Evolutionary conservation across 139 green algal genomes (phyloP), one percentile per base, ranked within the genome.

Genomic region (Astrephomene gubernaculifera): DNA sequence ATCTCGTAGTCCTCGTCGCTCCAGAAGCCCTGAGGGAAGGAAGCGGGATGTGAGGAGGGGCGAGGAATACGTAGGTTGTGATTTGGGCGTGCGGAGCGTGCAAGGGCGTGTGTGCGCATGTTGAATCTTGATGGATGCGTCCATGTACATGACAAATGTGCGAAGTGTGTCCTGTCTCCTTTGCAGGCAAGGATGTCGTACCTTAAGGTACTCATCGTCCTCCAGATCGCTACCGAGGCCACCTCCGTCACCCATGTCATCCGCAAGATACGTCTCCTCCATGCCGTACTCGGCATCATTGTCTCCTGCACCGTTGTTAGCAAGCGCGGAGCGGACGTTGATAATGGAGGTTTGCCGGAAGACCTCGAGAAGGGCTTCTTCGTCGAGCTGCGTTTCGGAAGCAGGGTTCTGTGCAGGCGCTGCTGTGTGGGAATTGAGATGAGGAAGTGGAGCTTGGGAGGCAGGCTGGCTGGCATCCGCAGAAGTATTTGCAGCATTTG

Each of bases 301-400:
- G 43, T 21, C 19, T n/a, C 61, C n/a, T n/a, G 72, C 27, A 1
- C 92, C 76, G 76, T 97, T 97, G 88, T 92, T 89, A 27, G 90
- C 74, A 44, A 96, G 63, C 2, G 93, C 91, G 3, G 87, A 93
- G 38, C 90, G 90, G 29, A 98, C 92, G 44, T 94, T 98, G 90
- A 98, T 98, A 65, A 96, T 92, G 85, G 88, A 94, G 1, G 96
- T 98, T 84, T 96, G 90, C 81, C 95, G 96, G 87, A 98, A 98
- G 0, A 98, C 90, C 54, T 96, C 86, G n/a, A 95, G 72, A 41
- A 97, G 82, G 72, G 96, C 90, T 36, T 92, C 91, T 14, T 92
- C 81, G n/a, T 93, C 88, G 17, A 92, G 79, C 9, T 29, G 21
- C 41, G 6, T 57, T 25, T n/a, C n/a, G n/a, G n/a, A n/a, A n/a